Evolutionary conservation across 495 filamentous ascomycete species (phyloP).

Genomic region (Aspergillus avenaceus): DNA sequence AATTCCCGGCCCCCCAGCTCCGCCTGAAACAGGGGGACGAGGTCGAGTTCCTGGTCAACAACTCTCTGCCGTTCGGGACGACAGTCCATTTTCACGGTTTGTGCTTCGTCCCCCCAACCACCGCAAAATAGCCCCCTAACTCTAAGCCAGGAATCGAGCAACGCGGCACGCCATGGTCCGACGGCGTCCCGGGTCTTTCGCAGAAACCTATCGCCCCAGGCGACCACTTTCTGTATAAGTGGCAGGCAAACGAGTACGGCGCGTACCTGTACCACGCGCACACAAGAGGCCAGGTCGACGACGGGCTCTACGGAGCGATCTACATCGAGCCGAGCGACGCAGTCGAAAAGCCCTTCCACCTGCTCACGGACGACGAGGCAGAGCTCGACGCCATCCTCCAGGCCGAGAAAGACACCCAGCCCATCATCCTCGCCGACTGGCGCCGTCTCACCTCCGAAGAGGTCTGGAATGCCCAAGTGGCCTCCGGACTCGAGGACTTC

Average conservation of each 20-base stretch:
- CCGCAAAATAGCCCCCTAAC: not conserved
- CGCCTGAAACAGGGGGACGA: conserved; percentile 57
- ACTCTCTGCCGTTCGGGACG: conserved; percentile 49
- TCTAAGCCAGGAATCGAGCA: conserved; percentile 30
- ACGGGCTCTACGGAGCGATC: conserved; percentile 53
- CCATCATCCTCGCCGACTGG: conserved; percentile 53
- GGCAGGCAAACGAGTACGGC: conserved; percentile 28
- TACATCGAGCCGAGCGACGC: conserved; percentile 33
- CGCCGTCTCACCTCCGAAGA: conserved; percentile 44
- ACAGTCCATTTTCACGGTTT: conserved; percentile 53
- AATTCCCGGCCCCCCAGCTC: conserved; percentile 55
- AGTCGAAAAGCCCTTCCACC: conserved; percentile 38
- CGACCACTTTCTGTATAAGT: conserved; percentile 45
- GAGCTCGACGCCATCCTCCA: conserved; percentile 39
- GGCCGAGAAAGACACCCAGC: conserved; percentile 40
- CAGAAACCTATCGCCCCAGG: conserved; percentile 43
- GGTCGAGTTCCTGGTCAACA: conserved; percentile 56
- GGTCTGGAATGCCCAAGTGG: conserved; percentile 29
- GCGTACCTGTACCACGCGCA: conserved; percentile 51
- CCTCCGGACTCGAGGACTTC: conserved; percentile 31
- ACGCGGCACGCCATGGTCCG: conserved; percentile 43
- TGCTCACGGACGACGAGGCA: conserved; percentile 36
- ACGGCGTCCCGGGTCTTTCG: conserved; percentile 51
- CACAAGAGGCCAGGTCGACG: conserved; percentile 45
- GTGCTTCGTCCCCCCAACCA: too few species aligned